These are phyloP conservation scores for Neofusicoccum umdonicola DNA, from an alignment of 2,329 filamentous ascomycete genomes.

Conservation along the genomic window DNA sequence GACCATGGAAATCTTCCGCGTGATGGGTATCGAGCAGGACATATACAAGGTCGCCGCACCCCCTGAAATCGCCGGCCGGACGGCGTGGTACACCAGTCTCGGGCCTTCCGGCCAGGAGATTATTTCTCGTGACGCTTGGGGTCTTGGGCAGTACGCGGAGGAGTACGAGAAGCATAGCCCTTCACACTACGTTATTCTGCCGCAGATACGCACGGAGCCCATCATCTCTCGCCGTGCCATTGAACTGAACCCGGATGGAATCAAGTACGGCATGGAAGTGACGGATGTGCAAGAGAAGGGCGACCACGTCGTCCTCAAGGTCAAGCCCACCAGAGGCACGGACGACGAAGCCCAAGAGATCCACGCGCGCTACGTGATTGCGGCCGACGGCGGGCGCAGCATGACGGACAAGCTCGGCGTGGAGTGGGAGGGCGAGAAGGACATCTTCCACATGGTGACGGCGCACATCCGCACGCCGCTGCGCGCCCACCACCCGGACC, in stretches of 20 bases:
- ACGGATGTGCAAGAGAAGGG: conserved; percentile 22
- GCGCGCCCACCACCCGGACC: conserved; percentile 27
- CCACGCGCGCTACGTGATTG: conserved; percentile 31
- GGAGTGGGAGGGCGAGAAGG: conserved; percentile 28
- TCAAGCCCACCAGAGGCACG: not conserved
- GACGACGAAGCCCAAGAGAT: conserved; percentile 1
- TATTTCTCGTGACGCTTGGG: conserved; percentile 7
- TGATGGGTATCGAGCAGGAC: conserved; percentile 32
- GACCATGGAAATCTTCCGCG: conserved; percentile 29
- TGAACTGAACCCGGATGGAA: conserved; percentile 30
- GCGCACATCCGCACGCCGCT: conserved; percentile 33
- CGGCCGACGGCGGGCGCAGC: conserved; percentile 33
- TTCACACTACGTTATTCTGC: conserved; percentile 29
- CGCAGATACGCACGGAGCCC: conserved; percentile 39
- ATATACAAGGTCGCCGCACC: conserved; percentile 22
- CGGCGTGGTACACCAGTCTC: conserved; percentile 31
- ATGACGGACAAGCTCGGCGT: conserved; percentile 32
- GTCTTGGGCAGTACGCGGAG: not conserved
- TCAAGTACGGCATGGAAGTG: conserved; percentile 31
- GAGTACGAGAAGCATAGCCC: conserved; percentile 23
- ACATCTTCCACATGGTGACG: conserved; percentile 36
- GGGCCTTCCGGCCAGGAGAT: conserved; percentile 28
- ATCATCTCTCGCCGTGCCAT: conserved; percentile 26
- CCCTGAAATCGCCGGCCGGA: conserved; percentile 23
- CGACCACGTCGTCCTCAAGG: conserved; percentile 23